Evolutionary conservation across 306 rosid species (phyloP).

Genomic region (Cicer chorassanicum): DNA sequence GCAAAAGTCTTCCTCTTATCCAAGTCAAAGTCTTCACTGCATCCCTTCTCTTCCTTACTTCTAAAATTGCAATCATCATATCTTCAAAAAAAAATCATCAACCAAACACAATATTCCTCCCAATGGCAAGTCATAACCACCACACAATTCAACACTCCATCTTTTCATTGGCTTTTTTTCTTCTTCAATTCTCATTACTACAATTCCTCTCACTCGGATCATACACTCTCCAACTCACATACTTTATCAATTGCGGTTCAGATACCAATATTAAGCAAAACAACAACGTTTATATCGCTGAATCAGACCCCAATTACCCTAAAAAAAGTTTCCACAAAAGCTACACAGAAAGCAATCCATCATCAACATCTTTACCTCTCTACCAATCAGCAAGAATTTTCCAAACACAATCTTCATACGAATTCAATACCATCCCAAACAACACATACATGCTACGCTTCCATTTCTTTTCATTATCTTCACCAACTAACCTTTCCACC

Average conservation of each 20-base stretch:
- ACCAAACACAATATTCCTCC: background rate
- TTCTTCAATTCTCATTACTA: conserved; percentile 43
- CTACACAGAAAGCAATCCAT: background rate
- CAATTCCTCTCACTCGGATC: conserved; percentile 1
- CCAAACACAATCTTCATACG: background rate
- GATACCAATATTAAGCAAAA: background rate
- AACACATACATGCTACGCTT: conserved; percentile 56
- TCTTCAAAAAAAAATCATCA: background rate
- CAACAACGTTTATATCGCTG: background rate
- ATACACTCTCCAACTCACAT: background rate
- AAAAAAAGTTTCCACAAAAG: background rate
- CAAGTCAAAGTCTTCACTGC: background rate
- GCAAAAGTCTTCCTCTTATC: conserved; percentile 33
- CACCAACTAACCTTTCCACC: conserved; percentile 20
- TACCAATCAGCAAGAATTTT: conserved; percentile 51
- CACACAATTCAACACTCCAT: conserved; percentile 2
- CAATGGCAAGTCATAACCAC: conserved; percentile 35
- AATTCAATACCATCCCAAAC: background rate
- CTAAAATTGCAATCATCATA: background rate
- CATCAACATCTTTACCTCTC: conserved; percentile 8
- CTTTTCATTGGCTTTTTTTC: conserved; percentile 30
- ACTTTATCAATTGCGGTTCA: conserved; percentile 61
- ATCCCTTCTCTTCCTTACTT: background rate
- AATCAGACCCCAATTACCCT: background rate
- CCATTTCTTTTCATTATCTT: conserved; percentile 57